These are phyloP conservation scores for Nematocida minor DNA, from an alignment of 371 early-diverging fungal genomes.

Conservation along the genomic window DNA sequence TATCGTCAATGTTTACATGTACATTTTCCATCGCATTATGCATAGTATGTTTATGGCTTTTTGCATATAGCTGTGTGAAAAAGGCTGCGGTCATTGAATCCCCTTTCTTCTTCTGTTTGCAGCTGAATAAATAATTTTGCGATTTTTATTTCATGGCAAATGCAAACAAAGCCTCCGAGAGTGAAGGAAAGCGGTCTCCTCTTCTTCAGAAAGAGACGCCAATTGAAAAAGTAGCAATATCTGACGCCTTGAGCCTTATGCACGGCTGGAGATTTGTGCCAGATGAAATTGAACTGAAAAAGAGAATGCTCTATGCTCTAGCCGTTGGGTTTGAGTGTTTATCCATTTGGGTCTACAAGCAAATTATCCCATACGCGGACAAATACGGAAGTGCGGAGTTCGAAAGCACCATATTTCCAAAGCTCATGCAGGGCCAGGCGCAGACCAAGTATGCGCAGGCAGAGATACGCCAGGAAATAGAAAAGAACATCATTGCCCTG, in stretches of 20 bases:
- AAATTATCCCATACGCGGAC: slow-evolving; percentile 36
- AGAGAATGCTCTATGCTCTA: slow-evolving; percentile 35
- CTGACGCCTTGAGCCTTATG: slow-evolving; percentile 16
- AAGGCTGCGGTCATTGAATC: neutral
- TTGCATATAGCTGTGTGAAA: too few relatives aligned
- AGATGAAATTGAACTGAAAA: slow-evolving; percentile 17
- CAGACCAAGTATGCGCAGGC: neutral
- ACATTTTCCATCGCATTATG: too few relatives aligned
- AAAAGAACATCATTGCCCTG: neutral
- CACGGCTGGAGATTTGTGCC: slow-evolving; percentile 48
- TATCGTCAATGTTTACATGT: too few relatives aligned
- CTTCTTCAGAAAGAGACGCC: slow-evolving; percentile 3
- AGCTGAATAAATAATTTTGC: slow-evolving; percentile 3
- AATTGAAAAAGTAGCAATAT: slow-evolving; percentile 11
- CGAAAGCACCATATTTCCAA: slow-evolving; percentile 31
- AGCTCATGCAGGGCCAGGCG: neutral
- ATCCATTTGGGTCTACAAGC: slow-evolving; percentile 44
- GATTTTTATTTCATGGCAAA: slow-evolving; percentile 43
- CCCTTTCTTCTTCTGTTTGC: too few relatives aligned
- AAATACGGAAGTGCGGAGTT: slow-evolving; percentile 37
- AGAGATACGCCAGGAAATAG: slow-evolving; percentile 41
- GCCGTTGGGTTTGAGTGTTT: slow-evolving; percentile 40
- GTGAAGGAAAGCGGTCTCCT: neutral
- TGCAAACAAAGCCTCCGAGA: neutral
- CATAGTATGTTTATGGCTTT: too few relatives aligned